Evolutionary conservation across 139 green algal genomes (phyloP), one percentile per base, ranked within the genome.

Genomic region (Chlamydomonas applanata): DNA sequence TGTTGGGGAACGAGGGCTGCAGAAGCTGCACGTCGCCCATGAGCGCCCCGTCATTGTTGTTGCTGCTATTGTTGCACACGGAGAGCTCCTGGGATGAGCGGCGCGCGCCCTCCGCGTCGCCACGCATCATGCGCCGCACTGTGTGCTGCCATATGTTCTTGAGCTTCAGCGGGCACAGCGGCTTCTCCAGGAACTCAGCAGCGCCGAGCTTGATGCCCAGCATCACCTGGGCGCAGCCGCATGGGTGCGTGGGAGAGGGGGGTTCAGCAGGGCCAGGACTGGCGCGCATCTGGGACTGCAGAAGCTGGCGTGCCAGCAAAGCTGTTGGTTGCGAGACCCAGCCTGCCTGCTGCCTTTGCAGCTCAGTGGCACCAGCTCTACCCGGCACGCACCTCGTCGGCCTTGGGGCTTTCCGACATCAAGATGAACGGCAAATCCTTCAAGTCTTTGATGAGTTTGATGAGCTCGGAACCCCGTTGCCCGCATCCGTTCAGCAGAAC

Each of bases 71-170:
- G 40, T 49, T 49, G 59, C 59, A 30, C 17, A 30, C 59, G 22
- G 59, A 19, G 13, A 69, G 62, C 62, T 69, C 62, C 34, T 69
- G 62, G 33, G 62, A 69, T 3, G 33, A 19, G 4, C 62, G 62
- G 62, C 62, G 33, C 40, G 60, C 9, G 14, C 14, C 29, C 60
- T 20, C 27, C 7, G 4, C 4, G 29, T 35, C 27, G 17, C n/a
- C 49, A 29, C 24, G 35, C 73, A 84, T 71, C 66, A 94, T 88
- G 76, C 86, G 89, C 45, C 89, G 90, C 72, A 95, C 89, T 62
- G 89, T 87, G 75, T 96, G 91, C 84, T 96, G 91, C 91, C 91
- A 96, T 52, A 96, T 94, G 75, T 93, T 96, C 27, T 84, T 85
- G 16, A 96, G 82, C 83, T 94, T 95, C 4, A 92, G 78, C 25